Base-by-base conservation (phyloP, 768 basidiomycete species). In the Paxillus ammoniavirescens region DNA sequence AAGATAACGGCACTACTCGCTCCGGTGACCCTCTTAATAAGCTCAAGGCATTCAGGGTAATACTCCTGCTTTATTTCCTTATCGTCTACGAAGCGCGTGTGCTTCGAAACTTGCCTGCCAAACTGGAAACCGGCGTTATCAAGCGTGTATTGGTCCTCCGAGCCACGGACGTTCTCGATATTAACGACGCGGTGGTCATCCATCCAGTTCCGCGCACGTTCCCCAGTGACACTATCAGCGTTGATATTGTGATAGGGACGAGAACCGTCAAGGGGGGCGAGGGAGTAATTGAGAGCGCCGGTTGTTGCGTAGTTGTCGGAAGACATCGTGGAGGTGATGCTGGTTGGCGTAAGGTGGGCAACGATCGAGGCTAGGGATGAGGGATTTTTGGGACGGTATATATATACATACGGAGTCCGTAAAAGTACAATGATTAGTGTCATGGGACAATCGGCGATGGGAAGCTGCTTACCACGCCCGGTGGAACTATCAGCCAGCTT, bases 1-100 rank as follows among this genome's bases (percentile, higher is more conserved):
- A 78, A 78, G 28, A 77, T 60, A 42, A 76, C 69, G 33, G 66
- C 65, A 15, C 61, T 65, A 45, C 56, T 69, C n/a, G 75, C 77
- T 13, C 73, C 73, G 1, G 74, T 75, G 35, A 68, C 41, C 37
- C 65, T 61, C 64, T 76, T 76, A 37, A 77, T 57, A 17, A 76
- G 59, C 50, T 70, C 70, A 26, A 58, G 42, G 45, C 68, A 70
- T 60, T 79, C 77, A 0, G 68, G 64, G 49, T 76, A 77, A 53
- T 79, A 78, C 33, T 68, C 68, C 30, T 49, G 47, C 48, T 70
- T 55, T 49, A 78, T 72, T 49, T 66, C 73, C 13, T 64, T 60
- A 9, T 75, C 70, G 33, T 73, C 61, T 2, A 55, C 42, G 59
- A 79, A 79, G 30, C 55, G 51, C 3, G 60, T 57, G 41, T 73